Evolutionary conservation across 2,329 filamentous ascomycete species (phyloP), one percentile per base, ranked within the genome.

Genomic region (Exserohilum rostratum): DNA sequence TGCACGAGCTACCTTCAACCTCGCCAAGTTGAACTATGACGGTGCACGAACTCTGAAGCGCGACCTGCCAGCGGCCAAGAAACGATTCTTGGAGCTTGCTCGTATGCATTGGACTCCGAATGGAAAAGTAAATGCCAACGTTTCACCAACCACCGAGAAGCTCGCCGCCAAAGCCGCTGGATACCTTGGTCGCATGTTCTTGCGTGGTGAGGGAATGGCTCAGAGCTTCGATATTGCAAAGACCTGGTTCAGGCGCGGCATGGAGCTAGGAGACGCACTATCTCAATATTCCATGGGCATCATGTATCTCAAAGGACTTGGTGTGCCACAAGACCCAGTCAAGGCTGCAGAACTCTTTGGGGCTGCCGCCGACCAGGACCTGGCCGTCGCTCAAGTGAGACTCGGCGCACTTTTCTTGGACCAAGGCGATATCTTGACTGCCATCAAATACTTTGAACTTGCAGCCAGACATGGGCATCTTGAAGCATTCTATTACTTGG

Each of bases 401-500:
- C 83, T 96, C 49, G 93, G 92, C 1, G 86, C 87, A 10, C 81
- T 97, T 2, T 95, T 96, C 72, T 83, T 97, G 6, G 92, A 96
- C 65, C 91, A 96, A 72, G 92, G 91, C 15, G 91, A 96, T 64
- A 78, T 95, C n/a, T 79, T 83, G 5, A 87, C 88, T 0, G 93
- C 93, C 2, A 89, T 87, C 55, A 87, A 89, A 62, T 96, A 96
- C 73, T 96, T 97, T 66, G 92, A 96, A 68, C 82, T 93, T 43
- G 93, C 93, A 5, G 89, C 89, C 35, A 82, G 90, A 20, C 91
- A 91, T 70, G 88, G 88, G 12, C 90, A 92, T 69, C 89, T 96
- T 58, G 92, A 96, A 75, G 90, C 92, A 0, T 91, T 90, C 71
- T 97, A 96, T 77, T 96, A 96, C 72, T 85, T 97, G 3, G 93